These are phyloP conservation scores for Antarctomyces pellizariae DNA, from an alignment of 495 filamentous ascomycete genomes.

Conservation along the genomic window DNA sequence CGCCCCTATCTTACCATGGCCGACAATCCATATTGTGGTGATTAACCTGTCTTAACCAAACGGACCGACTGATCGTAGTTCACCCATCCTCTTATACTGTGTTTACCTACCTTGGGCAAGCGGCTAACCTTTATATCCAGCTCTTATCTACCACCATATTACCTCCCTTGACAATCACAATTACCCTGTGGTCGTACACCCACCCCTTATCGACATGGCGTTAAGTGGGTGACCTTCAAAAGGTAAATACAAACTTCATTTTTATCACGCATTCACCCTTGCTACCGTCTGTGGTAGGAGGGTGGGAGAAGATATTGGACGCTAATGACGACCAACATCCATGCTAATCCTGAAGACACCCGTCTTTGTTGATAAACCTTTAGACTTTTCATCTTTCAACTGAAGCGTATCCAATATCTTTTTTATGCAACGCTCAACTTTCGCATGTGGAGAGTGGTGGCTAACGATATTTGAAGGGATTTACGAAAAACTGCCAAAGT, in stretches of 20 bases:
- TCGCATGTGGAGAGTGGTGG: no score
- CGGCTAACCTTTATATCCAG: not conserved
- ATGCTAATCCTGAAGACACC: slow-evolving; percentile 14
- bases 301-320: no score
- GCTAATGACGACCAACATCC: no score
- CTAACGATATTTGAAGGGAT: no score
- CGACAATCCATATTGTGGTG: no score
- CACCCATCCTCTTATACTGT: not conserved
- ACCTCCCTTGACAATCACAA: not conserved
- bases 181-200: slow-evolving; percentile 6
- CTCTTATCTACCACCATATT: not conserved
- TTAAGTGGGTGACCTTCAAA: not conserved
- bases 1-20: slow-evolving; percentile 15
- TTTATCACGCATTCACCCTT: not conserved
- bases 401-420: slow-evolving; percentile 12
- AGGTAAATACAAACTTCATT: not conserved
- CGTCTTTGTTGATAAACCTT: slow-evolving; percentile 10
- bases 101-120: not conserved
- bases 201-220: not conserved
- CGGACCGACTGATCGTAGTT: slow-evolving; percentile 13
- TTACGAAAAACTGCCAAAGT: no score
- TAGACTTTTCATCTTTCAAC: slow-evolving; percentile 17
- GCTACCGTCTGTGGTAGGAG: not conserved
- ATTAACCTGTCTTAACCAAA: slow-evolving; percentile 15
- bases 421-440: no score